These are phyloP conservation scores for Dactylellina parvicollis DNA, from an alignment of 2,329 filamentous ascomycete genomes.

Conservation along the genomic window DNA sequence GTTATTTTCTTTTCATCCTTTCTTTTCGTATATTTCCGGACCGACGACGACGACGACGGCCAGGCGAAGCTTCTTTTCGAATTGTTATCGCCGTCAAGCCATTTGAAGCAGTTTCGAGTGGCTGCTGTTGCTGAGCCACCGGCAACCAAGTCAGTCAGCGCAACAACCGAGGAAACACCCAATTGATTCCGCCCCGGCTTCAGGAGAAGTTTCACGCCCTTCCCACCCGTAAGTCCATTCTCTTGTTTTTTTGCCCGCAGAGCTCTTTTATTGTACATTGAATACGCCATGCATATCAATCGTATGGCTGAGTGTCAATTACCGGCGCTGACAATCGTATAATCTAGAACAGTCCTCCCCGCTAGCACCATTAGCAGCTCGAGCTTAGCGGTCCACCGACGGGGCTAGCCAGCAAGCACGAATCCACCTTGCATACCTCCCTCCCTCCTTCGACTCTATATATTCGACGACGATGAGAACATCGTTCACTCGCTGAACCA, in stretches of 20 bases:
- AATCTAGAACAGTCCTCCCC: not conserved
- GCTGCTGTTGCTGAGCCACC: slow-evolving; percentile 13
- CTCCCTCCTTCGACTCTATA: not conserved
- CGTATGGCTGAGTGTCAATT: not conserved
- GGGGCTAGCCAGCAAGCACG: not conserved
- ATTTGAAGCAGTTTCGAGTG: not conserved
- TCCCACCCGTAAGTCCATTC: slow-evolving; percentile 1
- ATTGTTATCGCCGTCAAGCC: not conserved
- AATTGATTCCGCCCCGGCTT: too few relatives aligned
- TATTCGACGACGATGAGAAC: slow-evolving; percentile 32
- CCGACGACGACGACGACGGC: slow-evolving; percentile 1
- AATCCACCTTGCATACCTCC: not conserved
- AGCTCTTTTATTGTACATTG: not conserved
- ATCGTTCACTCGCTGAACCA: slow-evolving; percentile 29
- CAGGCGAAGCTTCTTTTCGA: not conserved
- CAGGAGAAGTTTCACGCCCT: not conserved
- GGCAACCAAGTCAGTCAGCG: too few relatives aligned
- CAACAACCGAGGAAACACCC: not conserved
- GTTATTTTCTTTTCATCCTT: slow-evolving; percentile 3
- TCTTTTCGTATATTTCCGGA: not conserved
- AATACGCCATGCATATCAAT: not conserved
- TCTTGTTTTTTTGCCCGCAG: not conserved
- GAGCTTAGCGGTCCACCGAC: not conserved
- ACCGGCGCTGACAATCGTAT: not conserved
- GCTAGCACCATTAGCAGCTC: too few relatives aligned